Base-by-base conservation (phyloP, 208 protist genomes). In the Trypanosoma grayi region DNA sequence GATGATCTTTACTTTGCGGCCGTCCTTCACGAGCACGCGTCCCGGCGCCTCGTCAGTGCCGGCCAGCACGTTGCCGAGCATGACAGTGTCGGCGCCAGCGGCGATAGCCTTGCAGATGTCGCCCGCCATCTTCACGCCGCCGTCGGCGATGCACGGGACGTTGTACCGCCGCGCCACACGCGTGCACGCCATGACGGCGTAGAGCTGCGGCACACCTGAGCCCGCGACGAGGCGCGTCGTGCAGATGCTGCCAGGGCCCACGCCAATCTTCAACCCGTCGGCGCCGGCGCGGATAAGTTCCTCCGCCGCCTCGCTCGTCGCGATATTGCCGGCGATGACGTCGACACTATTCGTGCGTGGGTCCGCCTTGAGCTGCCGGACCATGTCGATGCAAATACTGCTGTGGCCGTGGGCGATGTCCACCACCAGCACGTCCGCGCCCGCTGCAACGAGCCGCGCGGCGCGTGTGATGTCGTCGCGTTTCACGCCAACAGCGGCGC, bases 371-470 rank as follows among this genome's bases (percentile, higher is more conserved):
- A 97, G 83, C 1, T 40, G 47, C 30, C 72, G 60, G 24, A 97
- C 56, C 79, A 97, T 93, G 61, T 94, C 76, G 46, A 93, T 90
- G 66, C 85, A 92, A 10, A 91, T 24, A 50, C 81, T 74, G 67
- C 79, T 92, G 77, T 97, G 92, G 16, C 92, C 92, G 69, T 97
- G 92, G 36, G 92, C 92, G 55, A 97, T 93, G 70, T 97, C 92
- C 28, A 97, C 88, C 14, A 94, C 86, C 4, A 97, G 80, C 40
- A 93, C 88, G 56, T 94, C 88, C 1, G 68, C 79, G 11, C 92
- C 92, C 4, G 70, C 74, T 50, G 90, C 74, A 2, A 95, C 77
- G 10, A 95, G 81, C 16, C 60, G 64, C 9, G 60, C 67, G 2
- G 88, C 87, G 22, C 83, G 78, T 2, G 52, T 70, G 24, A 90